Percentiles rank a stretch among this genome's conserved stretches.
phyloP scores from a whole-genome alignment of 1,139 yeast genomes.

The Meyerozyma guilliermondii region DNA sequence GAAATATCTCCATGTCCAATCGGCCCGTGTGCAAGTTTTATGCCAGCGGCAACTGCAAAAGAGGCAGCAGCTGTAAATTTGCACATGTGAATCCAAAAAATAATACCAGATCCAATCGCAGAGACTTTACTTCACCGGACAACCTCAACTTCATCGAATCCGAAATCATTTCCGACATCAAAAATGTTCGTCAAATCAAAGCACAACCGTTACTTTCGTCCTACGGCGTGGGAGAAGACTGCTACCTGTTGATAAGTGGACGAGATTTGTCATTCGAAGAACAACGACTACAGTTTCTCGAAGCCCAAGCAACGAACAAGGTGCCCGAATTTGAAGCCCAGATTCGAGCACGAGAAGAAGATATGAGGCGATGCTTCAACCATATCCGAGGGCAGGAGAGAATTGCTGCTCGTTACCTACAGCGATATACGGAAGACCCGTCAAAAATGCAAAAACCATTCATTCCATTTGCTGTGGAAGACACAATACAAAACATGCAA shows the following conservation, averaged over 20 bases:
- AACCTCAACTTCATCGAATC: conserved; percentile 6
- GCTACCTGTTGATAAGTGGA: conserved; percentile 41
- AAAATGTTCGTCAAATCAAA: conserved; percentile 10
- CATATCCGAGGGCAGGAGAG: conserved; percentile 35
- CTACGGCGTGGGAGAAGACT: conserved; percentile 18
- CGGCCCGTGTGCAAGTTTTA: conserved; percentile 15
- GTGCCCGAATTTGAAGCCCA: conserved; percentile 35
- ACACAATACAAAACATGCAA: conserved; percentile 13
- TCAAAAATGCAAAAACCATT: conserved; percentile 29
- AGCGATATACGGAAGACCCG: conserved; percentile 37
- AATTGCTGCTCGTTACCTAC: conserved; percentile 56
- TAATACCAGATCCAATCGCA: not conserved
- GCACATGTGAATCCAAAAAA: conserved; percentile 12
- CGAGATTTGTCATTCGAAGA: conserved; percentile 60
- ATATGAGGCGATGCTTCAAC: conserved; percentile 41
- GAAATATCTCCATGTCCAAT: not conserved
- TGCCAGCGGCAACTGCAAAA: conserved; percentile 18
- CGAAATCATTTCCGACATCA: conserved; percentile 13
- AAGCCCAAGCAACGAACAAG: conserved; percentile 33
- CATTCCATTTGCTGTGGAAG: conserved; percentile 28
- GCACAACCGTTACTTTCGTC: conserved; percentile 19
- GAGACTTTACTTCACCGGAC: conserved; percentile 2
- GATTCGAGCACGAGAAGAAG: conserved; percentile 36
- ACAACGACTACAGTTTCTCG: conserved; percentile 40
- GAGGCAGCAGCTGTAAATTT: conserved; percentile 19